Evolutionary conservation across 495 filamentous ascomycete genomes (phyloP).

Genomic region (Penicillium atrosanguineum): DNA sequence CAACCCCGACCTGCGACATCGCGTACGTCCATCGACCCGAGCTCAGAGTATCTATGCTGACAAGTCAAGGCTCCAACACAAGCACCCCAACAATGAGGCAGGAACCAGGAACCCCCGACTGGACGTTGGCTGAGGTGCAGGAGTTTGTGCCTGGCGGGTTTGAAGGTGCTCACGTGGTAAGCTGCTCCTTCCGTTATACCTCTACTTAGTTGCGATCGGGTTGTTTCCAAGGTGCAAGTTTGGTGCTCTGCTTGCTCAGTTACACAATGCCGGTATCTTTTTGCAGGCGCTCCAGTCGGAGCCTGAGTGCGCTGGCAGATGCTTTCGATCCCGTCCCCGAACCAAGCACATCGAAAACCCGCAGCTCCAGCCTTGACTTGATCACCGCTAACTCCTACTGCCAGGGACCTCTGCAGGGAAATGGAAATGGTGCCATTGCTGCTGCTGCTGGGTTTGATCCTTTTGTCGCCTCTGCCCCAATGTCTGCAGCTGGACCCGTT

Average conservation of each 20-base stretch:
- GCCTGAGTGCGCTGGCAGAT: constrained; percentile 24
- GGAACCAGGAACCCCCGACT: constrained; percentile 50
- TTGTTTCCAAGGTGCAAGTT: background rate
- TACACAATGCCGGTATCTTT: constrained; percentile 8
- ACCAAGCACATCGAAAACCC: background rate
- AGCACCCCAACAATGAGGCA: constrained; percentile 51
- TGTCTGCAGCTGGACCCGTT: constrained; percentile 48
- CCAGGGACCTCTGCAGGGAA: constrained; percentile 42
- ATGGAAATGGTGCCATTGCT: constrained; percentile 35
- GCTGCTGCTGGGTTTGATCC: constrained; percentile 52
- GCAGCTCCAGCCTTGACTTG: constrained; percentile 13
- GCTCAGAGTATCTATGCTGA: constrained; percentile 24
- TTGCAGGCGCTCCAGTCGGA: constrained; percentile 7
- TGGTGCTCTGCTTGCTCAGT: background rate
- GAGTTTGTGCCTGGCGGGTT: constrained; percentile 83
- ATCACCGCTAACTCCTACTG: constrained; percentile 17
- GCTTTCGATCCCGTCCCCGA: constrained; percentile 10
- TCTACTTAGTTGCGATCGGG: background rate
- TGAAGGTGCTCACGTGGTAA: constrained; percentile 61
- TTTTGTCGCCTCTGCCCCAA: constrained; percentile 54
- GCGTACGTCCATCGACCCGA: constrained; percentile 30
- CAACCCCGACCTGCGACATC: constrained; percentile 60
- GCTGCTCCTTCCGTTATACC: constrained; percentile 22
- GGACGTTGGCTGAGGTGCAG: constrained; percentile 59
- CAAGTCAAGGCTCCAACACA: constrained; percentile 38